Evolutionary conservation across 1,139 yeast species (phyloP).

Genomic region (Geotrichum carabidarum): DNA sequence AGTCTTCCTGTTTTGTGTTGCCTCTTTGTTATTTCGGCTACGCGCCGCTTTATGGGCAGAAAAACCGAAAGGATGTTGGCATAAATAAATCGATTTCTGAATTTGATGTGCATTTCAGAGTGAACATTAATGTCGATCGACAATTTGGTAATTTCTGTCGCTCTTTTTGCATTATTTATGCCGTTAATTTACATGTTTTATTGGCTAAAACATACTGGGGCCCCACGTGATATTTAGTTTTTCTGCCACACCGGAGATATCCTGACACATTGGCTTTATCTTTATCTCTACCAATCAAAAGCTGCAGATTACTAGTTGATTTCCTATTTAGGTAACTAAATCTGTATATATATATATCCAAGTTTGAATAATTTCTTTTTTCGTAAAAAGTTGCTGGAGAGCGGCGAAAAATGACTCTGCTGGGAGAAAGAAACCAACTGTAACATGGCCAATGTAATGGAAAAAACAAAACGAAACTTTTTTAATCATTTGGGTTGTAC

Average conservation of each 20-base stretch:
- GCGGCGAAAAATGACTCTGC: not conserved
- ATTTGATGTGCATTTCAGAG: not conserved
- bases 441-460: not conserved
- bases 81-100: not conserved
- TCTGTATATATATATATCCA: not conserved
- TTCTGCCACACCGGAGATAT: no score
- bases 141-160: not conserved
- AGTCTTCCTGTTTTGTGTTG: not conserved
- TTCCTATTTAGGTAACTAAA: not conserved
- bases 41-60: no score
- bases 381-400: not conserved
- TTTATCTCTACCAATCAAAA: conserved; percentile 1
- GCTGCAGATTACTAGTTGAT: not conserved
- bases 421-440: not conserved
- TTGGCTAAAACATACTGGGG: not conserved
- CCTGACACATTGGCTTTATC: not conserved
- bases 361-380: not conserved
- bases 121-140: not conserved
- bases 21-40: not conserved
- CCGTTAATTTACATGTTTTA: not conserved
- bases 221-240: no score
- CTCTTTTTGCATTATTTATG: not conserved
- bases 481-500: no score
- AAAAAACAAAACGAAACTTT: not conserved
- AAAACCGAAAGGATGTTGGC: not conserved